Evolutionary conservation across 1,284 basidiomycete species (phyloP).

Genomic region (Cutaneotrichosporon sp.): DNA sequence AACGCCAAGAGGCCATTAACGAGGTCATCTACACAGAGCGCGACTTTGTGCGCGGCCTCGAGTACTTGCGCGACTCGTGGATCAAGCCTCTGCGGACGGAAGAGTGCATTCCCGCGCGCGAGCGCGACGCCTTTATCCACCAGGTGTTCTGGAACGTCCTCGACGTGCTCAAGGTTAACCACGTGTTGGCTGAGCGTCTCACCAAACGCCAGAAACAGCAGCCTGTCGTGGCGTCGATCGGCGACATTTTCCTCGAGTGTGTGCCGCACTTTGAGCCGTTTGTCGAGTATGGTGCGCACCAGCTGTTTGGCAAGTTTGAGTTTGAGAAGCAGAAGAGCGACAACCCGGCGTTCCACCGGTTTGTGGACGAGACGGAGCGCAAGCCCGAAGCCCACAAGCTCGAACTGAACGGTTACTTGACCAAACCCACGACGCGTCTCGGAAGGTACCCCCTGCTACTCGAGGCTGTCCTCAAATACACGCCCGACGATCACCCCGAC

Average conservation of each 20-base stretch:
- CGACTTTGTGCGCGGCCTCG: constrained; percentile 95
- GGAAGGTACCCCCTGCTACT: constrained; percentile 92
- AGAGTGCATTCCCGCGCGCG: constrained; percentile 63
- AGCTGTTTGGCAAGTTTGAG: constrained; percentile 96
- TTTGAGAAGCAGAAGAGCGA: constrained; percentile 96
- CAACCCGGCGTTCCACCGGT: constrained; percentile 89
- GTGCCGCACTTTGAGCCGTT: constrained; percentile 89
- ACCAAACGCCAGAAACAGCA: constrained; percentile 92
- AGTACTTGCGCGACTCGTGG: constrained; percentile 95
- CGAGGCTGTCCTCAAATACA: constrained; percentile 89
- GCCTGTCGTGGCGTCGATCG: constrained; percentile 85
- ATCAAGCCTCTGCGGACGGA: constrained; percentile 70
- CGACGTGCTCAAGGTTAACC: constrained; percentile 90
- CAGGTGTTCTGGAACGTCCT: constrained; percentile 98
- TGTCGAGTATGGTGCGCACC: constrained; percentile 92
- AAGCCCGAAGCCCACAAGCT: constrained; percentile 92
- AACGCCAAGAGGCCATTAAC: constrained; percentile 96
- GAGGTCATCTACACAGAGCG: constrained; percentile 98
- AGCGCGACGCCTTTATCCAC: constrained; percentile 79
- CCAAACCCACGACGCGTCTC: constrained; percentile 94
- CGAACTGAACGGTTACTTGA: constrained; percentile 96
- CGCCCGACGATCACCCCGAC: constrained; percentile 84
- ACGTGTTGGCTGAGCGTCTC: constrained; percentile 81
- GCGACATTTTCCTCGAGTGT: constrained; percentile 83
- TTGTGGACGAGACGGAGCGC: constrained; percentile 91